phyloP scores from a whole-genome alignment of 768 basidiomycete genomes.

The Agrocybe pediades region DNA sequence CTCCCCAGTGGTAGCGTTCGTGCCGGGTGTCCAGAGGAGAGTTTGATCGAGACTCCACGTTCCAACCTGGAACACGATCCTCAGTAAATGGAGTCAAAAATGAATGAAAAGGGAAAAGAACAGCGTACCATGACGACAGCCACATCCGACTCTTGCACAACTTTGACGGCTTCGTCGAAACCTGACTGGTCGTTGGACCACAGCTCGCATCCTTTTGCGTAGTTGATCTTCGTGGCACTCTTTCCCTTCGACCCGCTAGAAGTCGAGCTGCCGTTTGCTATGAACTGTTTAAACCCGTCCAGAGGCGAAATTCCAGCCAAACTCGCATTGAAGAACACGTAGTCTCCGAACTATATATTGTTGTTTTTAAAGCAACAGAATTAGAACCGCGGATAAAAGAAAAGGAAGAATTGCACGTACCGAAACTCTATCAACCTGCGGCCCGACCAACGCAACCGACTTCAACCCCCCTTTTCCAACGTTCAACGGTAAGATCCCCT shows the following conservation, averaged over 20 bases:
- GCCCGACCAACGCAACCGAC: conserved; percentile 67
- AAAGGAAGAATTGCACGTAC: too few relatives aligned
- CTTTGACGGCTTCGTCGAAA: conserved; percentile 53
- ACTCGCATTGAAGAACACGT: conserved; percentile 68
- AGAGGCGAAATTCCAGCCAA: conserved; percentile 61
- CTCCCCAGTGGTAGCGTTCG: conserved; percentile 72
- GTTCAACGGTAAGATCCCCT: conserved; percentile 55
- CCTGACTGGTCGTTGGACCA: conserved; percentile 67
- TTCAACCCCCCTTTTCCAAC: conserved; percentile 43
- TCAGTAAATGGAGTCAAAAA: not conserved
- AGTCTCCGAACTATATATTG: conserved; percentile 57
- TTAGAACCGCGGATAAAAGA: too few relatives aligned
- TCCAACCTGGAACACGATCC: conserved; percentile 39
- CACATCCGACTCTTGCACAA: conserved; percentile 55
- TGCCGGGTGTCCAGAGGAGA: conserved; percentile 57
- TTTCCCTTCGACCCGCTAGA: too few relatives aligned
- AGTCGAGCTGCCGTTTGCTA: conserved; percentile 47
- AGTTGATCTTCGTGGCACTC: conserved; percentile 64
- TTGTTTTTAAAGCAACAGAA: not conserved
- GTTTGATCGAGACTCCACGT: conserved; percentile 67
- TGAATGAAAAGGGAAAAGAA: too few relatives aligned
- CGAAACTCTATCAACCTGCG: conserved; percentile 60
- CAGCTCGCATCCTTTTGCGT: conserved; percentile 64
- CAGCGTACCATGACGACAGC: conserved; percentile 62
- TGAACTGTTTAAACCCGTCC: conserved; percentile 56